phyloP scores from a whole-genome alignment of 2,329 filamentous ascomycete genomes.

The Cercospora janseana region DNA sequence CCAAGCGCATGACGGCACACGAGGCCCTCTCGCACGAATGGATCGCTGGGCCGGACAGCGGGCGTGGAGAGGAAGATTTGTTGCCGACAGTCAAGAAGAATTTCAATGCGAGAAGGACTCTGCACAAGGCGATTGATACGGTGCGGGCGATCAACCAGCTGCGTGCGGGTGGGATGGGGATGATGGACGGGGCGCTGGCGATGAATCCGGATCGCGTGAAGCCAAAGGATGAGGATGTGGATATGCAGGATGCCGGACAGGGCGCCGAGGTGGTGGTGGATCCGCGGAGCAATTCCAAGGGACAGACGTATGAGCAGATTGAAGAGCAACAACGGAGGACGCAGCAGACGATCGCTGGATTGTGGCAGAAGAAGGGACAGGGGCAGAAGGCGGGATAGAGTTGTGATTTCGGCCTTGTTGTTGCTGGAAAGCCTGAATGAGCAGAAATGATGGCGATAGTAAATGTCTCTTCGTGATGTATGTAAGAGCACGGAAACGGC shows the following conservation, averaged over 20 bases:
- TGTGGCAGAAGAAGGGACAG: constrained; percentile 47
- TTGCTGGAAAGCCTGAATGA: neutral
- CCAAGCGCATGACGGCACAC: constrained; percentile 85
- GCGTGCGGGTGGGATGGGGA: constrained; percentile 56
- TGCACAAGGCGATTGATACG: constrained; percentile 67
- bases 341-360: constrained; percentile 56
- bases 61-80: constrained; percentile 53
- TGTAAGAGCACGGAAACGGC: too few species aligned
- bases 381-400: constrained; percentile 17
- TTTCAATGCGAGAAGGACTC: constrained; percentile 63
- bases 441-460: too few species aligned
- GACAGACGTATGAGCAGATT: constrained; percentile 63
- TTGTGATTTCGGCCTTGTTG: neutral
- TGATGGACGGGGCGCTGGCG: constrained; percentile 62
- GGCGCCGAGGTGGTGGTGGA: constrained; percentile 49
- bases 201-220: constrained; percentile 49
- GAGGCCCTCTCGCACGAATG: constrained; percentile 66
- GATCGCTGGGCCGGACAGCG: constrained; percentile 58
- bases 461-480: too few species aligned
- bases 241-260: constrained; percentile 43
- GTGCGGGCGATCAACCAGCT: constrained; percentile 67
- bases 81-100: constrained; percentile 68
- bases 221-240: constrained; percentile 33
- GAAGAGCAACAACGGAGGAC: constrained; percentile 59
- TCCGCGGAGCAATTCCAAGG: constrained; percentile 57